Conservation (phyloP, 2,329 filamentous ascomycete genomes). For the Ceratocystis variospora region DNA sequence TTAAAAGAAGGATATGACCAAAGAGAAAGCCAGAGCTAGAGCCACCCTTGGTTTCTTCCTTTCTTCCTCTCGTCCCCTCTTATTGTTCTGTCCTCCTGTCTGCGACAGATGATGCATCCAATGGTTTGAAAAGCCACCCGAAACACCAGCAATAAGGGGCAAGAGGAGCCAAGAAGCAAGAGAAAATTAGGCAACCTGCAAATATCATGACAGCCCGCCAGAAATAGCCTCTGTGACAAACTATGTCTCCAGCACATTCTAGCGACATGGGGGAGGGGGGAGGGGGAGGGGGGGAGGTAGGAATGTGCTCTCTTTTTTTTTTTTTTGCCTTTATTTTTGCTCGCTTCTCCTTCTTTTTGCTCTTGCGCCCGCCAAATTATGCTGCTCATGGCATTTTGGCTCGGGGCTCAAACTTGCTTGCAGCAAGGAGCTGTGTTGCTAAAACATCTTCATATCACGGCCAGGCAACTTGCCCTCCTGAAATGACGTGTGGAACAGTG, state of each 20-base stretch:
- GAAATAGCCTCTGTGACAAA: conserved; percentile 2
- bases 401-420: neutral
- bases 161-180: neutral
- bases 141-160: neutral
- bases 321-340: neutral
- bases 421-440: neutral
- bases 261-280: neutral
- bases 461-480: neutral
- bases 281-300: too few relatives aligned
- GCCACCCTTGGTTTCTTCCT: neutral
- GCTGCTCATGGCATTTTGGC: neutral
- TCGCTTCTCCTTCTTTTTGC: neutral
- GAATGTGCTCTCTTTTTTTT: neutral
- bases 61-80: neutral
- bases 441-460: neutral
- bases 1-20: neutral
- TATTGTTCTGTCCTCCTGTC: neutral
- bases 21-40: neutral
- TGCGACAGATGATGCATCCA: neutral
- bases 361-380: neutral
- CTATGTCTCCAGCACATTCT: neutral
- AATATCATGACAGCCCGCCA: neutral
- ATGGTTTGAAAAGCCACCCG: conserved; percentile 5
- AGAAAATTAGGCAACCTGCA: neutral
- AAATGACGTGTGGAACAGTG: neutral